Conservation (phyloP, 2,329 filamentous ascomycete genomes). For the Pestalotiopsis sp. region DNA sequence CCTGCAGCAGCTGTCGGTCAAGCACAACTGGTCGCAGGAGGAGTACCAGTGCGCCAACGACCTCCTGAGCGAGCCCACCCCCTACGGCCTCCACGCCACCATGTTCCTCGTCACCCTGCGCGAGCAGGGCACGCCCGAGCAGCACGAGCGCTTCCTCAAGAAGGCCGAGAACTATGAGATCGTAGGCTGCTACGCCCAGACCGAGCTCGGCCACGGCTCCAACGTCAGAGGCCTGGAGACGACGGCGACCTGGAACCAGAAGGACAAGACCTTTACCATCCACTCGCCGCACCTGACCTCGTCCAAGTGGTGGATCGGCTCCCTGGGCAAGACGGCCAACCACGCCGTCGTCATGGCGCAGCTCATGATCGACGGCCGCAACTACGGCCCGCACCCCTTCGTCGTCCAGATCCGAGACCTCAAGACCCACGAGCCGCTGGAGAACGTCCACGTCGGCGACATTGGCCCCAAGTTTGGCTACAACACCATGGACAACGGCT, state of each 20-base stretch:
- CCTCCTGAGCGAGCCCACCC: slow-evolving; percentile 72
- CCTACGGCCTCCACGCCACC: slow-evolving; percentile 71
- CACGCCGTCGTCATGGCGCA: slow-evolving; percentile 81
- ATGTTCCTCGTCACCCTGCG: slow-evolving; percentile 60
- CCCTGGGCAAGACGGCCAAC: slow-evolving; percentile 74
- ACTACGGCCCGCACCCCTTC: slow-evolving; percentile 76
- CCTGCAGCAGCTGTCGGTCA: slow-evolving; percentile 64
- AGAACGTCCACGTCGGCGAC: slow-evolving; percentile 74
- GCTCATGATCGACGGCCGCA: slow-evolving; percentile 68
- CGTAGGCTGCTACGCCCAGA: slow-evolving; percentile 81
- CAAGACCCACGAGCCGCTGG: slow-evolving; percentile 69
- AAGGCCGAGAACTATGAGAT: slow-evolving; percentile 69
- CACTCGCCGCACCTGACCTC: slow-evolving; percentile 75
- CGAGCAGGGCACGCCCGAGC: slow-evolving; percentile 73
- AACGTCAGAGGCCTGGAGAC: slow-evolving; percentile 76
- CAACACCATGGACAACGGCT: slow-evolving; percentile 83
- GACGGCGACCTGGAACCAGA: slow-evolving; percentile 72
- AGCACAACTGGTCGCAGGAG: slow-evolving; percentile 68
- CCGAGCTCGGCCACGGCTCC: slow-evolving; percentile 77
- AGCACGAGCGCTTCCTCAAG: slow-evolving; percentile 73
- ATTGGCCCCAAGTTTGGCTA: slow-evolving; percentile 82
- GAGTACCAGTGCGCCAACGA: slow-evolving; percentile 68
- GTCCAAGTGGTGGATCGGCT: slow-evolving; percentile 86
- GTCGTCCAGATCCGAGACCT: slow-evolving; percentile 74
- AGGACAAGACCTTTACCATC: slow-evolving; percentile 75